These are phyloP conservation scores for Atractiella rhizophila DNA, from an alignment of 768 basidiomycete species.

Conservation along the genomic window DNA sequence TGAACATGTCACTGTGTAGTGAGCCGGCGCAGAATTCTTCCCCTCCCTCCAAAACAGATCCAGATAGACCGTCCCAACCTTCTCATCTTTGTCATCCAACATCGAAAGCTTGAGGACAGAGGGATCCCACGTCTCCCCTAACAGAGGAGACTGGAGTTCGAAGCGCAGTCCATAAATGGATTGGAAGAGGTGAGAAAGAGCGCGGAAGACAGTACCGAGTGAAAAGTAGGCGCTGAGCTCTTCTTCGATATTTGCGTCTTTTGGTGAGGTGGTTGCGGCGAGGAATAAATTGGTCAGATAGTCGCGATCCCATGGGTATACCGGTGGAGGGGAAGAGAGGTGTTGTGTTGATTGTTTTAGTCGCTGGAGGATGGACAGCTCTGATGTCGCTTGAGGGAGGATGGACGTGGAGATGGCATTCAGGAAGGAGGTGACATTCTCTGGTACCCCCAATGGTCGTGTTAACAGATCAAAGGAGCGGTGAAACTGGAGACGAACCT, in stretches of 20 bases:
- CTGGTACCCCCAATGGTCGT: slow-evolving; percentile 26
- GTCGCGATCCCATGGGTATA: slow-evolving; percentile 74
- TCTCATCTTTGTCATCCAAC: slow-evolving; percentile 58
- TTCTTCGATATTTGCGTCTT: slow-evolving; percentile 34
- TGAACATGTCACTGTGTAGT: slow-evolving; percentile 92
- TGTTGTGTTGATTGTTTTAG: slow-evolving; percentile 53
- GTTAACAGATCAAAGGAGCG: slow-evolving; percentile 1
- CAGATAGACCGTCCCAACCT: slow-evolving; percentile 83
- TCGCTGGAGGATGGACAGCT: slow-evolving; percentile 35
- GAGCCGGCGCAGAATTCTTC: slow-evolving; percentile 76
- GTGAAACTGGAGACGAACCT: slow-evolving; percentile 27
- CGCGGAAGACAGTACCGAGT: slow-evolving; percentile 73
- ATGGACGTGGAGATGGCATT: slow-evolving; percentile 57
- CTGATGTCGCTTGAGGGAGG: slow-evolving; percentile 44
- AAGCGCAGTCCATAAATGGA: slow-evolving; percentile 64
- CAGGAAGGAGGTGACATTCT: slow-evolving; percentile 68
- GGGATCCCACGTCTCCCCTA: slow-evolving; percentile 56
- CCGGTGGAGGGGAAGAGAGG: slow-evolving; percentile 21
- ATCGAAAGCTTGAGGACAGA: slow-evolving; percentile 83
- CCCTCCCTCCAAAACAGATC: slow-evolving; percentile 65
- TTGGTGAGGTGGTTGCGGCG: slow-evolving; percentile 32
- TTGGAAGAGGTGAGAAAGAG: slow-evolving; percentile 64
- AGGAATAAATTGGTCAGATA: slow-evolving; percentile 35
- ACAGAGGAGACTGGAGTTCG: slow-evolving; percentile 34
- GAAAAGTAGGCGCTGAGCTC: slow-evolving; percentile 34